These are phyloP conservation scores for Ogataea trehaloabstinens DNA, from an alignment of 805 yeast genomes.

Conservation along the genomic window DNA sequence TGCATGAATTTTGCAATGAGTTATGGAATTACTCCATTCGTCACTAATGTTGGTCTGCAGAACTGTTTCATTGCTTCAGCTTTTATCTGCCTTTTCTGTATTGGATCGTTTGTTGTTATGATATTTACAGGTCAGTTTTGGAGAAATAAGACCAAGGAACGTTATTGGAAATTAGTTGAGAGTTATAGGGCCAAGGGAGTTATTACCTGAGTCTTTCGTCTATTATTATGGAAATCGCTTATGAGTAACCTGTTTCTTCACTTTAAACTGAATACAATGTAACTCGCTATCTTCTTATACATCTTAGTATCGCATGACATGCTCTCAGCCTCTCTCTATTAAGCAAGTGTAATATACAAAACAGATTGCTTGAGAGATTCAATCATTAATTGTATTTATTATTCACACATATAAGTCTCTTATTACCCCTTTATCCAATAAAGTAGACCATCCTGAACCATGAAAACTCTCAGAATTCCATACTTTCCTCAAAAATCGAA, in stretches of 20 bases:
- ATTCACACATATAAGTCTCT: background rate
- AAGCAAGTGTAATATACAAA: too few species aligned
- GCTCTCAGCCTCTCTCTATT: too few species aligned
- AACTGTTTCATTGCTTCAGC: constrained; percentile 59
- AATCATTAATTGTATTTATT: too few species aligned
- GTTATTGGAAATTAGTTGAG: constrained; percentile 36
- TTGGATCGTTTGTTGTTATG: constrained; percentile 44
- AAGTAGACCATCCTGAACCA: background rate
- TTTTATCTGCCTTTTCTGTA: constrained; percentile 46
- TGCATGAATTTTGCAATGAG: constrained; percentile 57
- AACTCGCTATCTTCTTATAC: too few species aligned
- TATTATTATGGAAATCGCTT: too few species aligned
- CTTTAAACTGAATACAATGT: too few species aligned
- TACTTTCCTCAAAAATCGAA: background rate
- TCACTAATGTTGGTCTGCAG: constrained; percentile 49
- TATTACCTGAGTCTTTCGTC: background rate
- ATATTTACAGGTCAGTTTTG: constrained; percentile 33
- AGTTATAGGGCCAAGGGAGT: constrained; percentile 24
- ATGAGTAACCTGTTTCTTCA: too few species aligned
- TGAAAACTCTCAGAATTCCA: background rate
- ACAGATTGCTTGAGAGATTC: too few species aligned
- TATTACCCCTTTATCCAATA: background rate
- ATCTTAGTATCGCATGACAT: too few species aligned
- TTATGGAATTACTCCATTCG: constrained; percentile 61
- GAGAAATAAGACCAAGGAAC: constrained; percentile 32